Conservation (phyloP, 192 early-diverging fungal species). For the Radiomyces spectabilis region DNA sequence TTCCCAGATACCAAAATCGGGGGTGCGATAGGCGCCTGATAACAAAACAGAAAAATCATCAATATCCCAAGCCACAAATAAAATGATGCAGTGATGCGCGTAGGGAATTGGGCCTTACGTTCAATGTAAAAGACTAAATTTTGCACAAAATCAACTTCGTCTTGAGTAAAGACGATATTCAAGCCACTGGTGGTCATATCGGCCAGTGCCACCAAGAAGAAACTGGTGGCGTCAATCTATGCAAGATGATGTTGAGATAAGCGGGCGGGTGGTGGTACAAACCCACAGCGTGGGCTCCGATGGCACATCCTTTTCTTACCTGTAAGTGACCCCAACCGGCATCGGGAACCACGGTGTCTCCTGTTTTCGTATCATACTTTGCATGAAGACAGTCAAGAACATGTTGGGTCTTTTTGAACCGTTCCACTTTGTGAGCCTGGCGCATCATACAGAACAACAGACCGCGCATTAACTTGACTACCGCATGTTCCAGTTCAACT, state of each 20-base stretch:
- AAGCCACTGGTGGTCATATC: constrained; percentile 80
- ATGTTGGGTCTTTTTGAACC: constrained; percentile 75
- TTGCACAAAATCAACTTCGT: constrained; percentile 82
- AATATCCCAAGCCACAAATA: background rate
- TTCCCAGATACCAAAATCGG: constrained; percentile 88
- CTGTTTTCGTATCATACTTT: constrained; percentile 80
- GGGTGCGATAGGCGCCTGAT: constrained; percentile 61
- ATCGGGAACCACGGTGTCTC: constrained; percentile 80
- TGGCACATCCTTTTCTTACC: too few species aligned
- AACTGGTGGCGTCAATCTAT: constrained; percentile 78
- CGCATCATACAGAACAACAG: constrained; percentile 77
- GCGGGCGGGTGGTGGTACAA: too few species aligned
- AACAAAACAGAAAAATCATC: constrained; percentile 6
- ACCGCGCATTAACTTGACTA: constrained; percentile 82
- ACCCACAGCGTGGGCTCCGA: too few species aligned
- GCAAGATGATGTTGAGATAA: too few species aligned
- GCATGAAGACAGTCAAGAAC: constrained; percentile 76
- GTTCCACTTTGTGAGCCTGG: constrained; percentile 73
- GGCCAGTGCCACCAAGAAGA: constrained; percentile 72
- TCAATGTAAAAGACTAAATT: constrained; percentile 89
- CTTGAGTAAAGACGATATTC: constrained; percentile 69
- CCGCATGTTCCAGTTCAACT: constrained; percentile 79
- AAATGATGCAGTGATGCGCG: background rate
- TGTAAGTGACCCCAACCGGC: constrained; percentile 84
- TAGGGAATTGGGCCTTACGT: constrained; percentile 25